Base-by-base conservation (phyloP, 2,329 filamentous ascomycete genomes). In the Cladosporium velox region DNA sequence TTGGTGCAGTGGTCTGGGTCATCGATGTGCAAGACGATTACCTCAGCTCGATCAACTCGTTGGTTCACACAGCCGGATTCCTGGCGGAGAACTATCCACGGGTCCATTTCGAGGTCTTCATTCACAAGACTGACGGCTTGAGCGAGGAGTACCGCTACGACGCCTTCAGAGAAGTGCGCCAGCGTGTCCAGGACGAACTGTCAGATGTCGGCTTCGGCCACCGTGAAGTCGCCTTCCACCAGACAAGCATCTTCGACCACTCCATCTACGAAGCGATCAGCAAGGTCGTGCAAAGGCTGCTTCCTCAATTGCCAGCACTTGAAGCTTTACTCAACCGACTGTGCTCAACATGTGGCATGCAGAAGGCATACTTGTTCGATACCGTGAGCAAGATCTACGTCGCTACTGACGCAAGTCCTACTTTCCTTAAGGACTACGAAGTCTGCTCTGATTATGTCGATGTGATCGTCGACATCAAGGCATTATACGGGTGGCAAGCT, bases 361-460 rank as follows among this genome's bases (percentile, higher is more conserved):
- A 98, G 77, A 99, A 99, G 80, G 94, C 93, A 3, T 99, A 99
- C 77, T 87, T 99, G 7, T 99, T 99, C 76, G 96, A 99, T 76
- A 93, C 98, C 10, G 87, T 96, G 72, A 96, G 92, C 80, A 99
- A 99, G 82, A 97, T 99, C 69, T 99, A 99, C 81, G 96, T 99
- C 72, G 95, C 95, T 0, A 97, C 94, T 5, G 95, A 99, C 77
- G 95, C 90, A 34, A 90, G 91, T 47, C 94, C 94, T 0, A 92
- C 94, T 35, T 94, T 98, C 75, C 95, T 97, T 85, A 91, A 91
- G 51, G 94, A 91, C 77, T 99, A 99, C 78, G 95, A 98, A 81
- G 96, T 98, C 75, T 99, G 95, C 81, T 96, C 92, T 59, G 95
- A 99, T 77, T 98, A 97, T 77, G 97, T 99, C 72, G 95, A 99